Evolutionary conservation across 1,139 yeast genomes (phyloP).

Genomic region (Candida pseudocylindracea): DNA sequence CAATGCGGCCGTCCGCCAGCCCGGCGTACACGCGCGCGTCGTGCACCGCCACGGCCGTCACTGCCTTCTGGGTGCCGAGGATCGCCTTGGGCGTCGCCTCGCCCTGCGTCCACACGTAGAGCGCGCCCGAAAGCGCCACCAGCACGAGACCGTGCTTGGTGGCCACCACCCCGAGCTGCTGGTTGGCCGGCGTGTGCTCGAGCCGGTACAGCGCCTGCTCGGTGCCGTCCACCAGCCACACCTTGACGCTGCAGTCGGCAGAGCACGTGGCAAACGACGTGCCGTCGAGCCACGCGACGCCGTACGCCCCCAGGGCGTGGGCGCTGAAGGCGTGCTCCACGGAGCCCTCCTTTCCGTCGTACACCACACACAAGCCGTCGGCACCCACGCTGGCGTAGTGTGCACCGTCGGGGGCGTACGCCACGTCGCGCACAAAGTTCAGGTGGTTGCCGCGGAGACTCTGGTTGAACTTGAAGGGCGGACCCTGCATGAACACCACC

Average conservation of each 20-base stretch:
- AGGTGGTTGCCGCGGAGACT: constrained; percentile 57
- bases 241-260: constrained; percentile 56
- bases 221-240: constrained; percentile 21
- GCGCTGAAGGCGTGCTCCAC: constrained; percentile 26
- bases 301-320: constrained; percentile 67
- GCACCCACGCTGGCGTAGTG: constrained; percentile 68
- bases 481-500: constrained; percentile 72
- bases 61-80: constrained; percentile 63
- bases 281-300: constrained; percentile 46
- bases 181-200: constrained; percentile 23
- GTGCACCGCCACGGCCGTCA: constrained; percentile 23
- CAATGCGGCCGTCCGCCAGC: constrained; percentile 65
- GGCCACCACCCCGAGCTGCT: constrained; percentile 64
- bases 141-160: constrained; percentile 37
- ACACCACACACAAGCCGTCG: constrained; percentile 55
- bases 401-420: constrained; percentile 61
- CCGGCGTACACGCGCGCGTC: constrained; percentile 29
- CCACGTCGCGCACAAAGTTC: constrained; percentile 62
- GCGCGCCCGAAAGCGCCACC: constrained; percentile 48
- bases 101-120: constrained; percentile 29
- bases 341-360: constrained; percentile 82
- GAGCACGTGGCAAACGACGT: constrained; percentile 53
- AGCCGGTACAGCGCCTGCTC: constrained; percentile 23
- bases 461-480: constrained; percentile 72
- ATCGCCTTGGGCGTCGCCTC: constrained; percentile 21